Evolutionary conservation across 768 basidiomycete genomes (phyloP), one percentile per base, ranked within the genome.

Genomic region (Pulveroboletus sp.): DNA sequence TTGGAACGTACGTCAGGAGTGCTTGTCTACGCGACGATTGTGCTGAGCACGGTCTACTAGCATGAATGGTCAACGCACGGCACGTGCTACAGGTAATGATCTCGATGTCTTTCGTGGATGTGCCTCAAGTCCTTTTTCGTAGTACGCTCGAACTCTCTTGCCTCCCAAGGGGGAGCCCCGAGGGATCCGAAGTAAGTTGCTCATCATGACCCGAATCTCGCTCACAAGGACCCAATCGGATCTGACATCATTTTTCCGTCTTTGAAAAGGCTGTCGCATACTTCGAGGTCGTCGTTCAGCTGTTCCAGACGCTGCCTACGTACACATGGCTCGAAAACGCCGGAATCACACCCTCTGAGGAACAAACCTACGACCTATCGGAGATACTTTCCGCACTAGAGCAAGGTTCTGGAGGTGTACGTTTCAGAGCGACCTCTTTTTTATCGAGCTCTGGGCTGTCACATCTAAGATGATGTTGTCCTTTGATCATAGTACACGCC

Each of bases 21-120:
- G 8, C 12, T 11, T 18, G 36, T 43, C 10, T 12, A 8, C 30
- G 21, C 33, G 18, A 36, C 43, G 9, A 24, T 8, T 30, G 35
- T 17, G 12, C 43, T 61, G 18, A 53, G 47, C 31, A 6, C 21
- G 36, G 39, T 30, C 21, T 27, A 15, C 5, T 48, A 82, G 80
- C 85, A 88, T 54, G 86, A 88, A 62, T 88, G 86, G 86, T 54
- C 69, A 8, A 80, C 74, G 3, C 86, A 88, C 54, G 86, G 86
- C 18, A 88, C 76, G 32, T 76, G 73, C 55, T 71, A 61, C 43
- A 67, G 65, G 65, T 64, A 51, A 21, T 4, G 10, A 40, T 21
- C 18, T 4, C 30, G n/a, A 0, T 6, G 3, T 8, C 0, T 18
- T 14, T 12, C 8, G 30, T 21, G 3, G 7, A 42, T 6, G 12